Evolutionary conservation across 768 basidiomycete species (phyloP), one percentile per base, ranked within the genome.

Genomic region (Stropharia rugosoannulata): DNA sequence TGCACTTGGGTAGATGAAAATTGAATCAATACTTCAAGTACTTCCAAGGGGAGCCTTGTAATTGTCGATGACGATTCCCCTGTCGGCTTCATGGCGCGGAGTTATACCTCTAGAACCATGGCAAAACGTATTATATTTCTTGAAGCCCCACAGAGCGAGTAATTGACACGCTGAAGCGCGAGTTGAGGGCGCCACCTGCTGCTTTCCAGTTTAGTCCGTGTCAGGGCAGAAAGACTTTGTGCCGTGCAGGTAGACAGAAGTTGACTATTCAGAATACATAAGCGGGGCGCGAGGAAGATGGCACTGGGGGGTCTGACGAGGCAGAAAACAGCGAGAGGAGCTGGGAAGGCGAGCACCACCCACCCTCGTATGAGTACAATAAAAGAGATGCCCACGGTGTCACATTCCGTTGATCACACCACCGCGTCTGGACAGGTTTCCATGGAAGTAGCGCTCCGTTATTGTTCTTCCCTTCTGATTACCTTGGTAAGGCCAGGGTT

Each of bases 21-120:
- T 27, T 68, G 65, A 46, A 72, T 65, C 52, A 74, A 69, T 57
- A 67, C 60, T 56, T 75, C 68, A 45, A 74, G 57, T 25, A 73
- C 64, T 54, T 77, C 75, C 44, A 69, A 42, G 7, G 75, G 74
- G 59, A 77, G 68, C 48, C 63, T 58, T 25, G 54, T 54, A 51
- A 66, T 66, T 45, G 50, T 51, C 38, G 46, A 29, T 38, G 54
- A 58, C 45, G 59, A 56, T 49, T 36, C 51, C 48, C 53, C 59
- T 39, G 51, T 57, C 51, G 58, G 51, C 55, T 59, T 62, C 62
- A 63, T 62, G 59, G 59, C 57, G 42, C 54, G 35, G 41, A 39
- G 53, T 54, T 53, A 41, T 4, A 18, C 36, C 45, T 7, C 11
- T 46, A 55, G 48, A 57, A 37, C 55, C 62, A 62, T 62, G 58